Base-by-base conservation (phyloP, 805 yeast species). In the Ogataea angusta region DNA sequence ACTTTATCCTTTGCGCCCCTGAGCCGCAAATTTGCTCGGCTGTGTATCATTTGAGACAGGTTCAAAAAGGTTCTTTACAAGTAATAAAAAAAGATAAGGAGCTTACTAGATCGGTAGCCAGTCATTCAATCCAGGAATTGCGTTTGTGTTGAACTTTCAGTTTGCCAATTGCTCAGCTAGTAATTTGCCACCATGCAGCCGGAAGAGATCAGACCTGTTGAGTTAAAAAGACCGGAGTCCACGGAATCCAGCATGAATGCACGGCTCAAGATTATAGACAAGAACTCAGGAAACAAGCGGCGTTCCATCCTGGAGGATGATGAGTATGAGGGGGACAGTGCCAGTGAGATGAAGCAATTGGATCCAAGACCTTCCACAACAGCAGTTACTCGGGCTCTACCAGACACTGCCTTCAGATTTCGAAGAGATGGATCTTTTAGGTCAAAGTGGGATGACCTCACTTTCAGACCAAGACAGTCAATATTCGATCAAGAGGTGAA, bases 371-470 rank as follows among this genome's bases (percentile, higher is more conserved):
- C 42, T 6, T 10, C 21, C 28, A 3, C 24, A 6, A 26, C 12
- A 30, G 45, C 30, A 39, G 34, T 10, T 27, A 13, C 29, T 22
- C 40, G 24, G 12, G 23, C 10, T 3, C n/a, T 30, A 5, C 40
- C 33, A 10, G 10, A 24, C 15, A 19, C 31, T 2, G 22, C 32
- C 5, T 23, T 27, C 16, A 42, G 65, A 26, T 52, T 49, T 43
- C 51, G 50, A 7, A 44, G 46, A 15, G 64, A 66, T 34, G 69
- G 69, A 5, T 32, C 62, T 29, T 67, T 67, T 46, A 60, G 73
- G 21, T 78, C 82, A 3, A 68, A 74, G 40, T 78, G 79, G 52
- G 70, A 72, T 4, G 86, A 80, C 55, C 67, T 77, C 15, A 67
- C 67, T 18, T 78, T 79, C 49, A 49, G 51, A 16, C 54, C 62